phyloP scores from a whole-genome alignment of 257 asterid genomes.

The Nicotiana tabacum region DNA sequence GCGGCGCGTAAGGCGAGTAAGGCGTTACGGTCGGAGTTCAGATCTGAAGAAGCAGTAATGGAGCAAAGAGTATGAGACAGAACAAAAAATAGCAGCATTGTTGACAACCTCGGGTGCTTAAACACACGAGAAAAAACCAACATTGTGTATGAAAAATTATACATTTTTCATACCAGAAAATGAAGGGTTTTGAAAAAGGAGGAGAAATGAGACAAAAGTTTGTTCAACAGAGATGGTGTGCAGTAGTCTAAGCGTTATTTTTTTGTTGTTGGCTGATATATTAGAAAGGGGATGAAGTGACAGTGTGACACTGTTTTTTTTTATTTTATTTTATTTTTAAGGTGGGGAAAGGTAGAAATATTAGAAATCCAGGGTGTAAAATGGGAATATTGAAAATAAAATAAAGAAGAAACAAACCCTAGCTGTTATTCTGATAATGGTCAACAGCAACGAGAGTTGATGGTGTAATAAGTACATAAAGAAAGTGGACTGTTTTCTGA shows the following conservation, averaged over 20 bases:
- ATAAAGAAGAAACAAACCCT: slow-evolving; percentile 26
- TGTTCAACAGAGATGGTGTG: neutral
- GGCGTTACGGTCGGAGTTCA: slow-evolving; percentile 52
- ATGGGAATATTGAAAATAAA: neutral
- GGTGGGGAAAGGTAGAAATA: neutral
- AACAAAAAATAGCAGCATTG: slow-evolving; percentile 21
- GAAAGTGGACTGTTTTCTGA: slow-evolving; percentile 12
- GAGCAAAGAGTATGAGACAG: slow-evolving; percentile 21
- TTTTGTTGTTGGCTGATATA: neutral
- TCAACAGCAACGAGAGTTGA: slow-evolving; percentile 25
- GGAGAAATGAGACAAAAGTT: neutral
- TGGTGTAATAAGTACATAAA: neutral
- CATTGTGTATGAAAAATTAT: neutral
- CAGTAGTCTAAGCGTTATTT: neutral
- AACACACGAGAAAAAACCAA: slow-evolving; percentile 9
- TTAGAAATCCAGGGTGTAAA: slow-evolving; percentile 31
- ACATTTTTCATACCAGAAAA: neutral
- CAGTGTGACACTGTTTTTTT: neutral
- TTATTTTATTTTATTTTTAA: neutral
- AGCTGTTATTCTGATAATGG: slow-evolving; percentile 18
- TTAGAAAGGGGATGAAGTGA: slow-evolving; percentile 4
- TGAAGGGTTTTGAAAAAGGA: neutral
- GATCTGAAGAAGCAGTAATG: slow-evolving; percentile 36
- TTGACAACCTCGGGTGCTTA: neutral
- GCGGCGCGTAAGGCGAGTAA: slow-evolving; percentile 62